Conservation (phyloP, 2,329 filamentous ascomycete species). For the Plectosphaerella cucumerina region DNA sequence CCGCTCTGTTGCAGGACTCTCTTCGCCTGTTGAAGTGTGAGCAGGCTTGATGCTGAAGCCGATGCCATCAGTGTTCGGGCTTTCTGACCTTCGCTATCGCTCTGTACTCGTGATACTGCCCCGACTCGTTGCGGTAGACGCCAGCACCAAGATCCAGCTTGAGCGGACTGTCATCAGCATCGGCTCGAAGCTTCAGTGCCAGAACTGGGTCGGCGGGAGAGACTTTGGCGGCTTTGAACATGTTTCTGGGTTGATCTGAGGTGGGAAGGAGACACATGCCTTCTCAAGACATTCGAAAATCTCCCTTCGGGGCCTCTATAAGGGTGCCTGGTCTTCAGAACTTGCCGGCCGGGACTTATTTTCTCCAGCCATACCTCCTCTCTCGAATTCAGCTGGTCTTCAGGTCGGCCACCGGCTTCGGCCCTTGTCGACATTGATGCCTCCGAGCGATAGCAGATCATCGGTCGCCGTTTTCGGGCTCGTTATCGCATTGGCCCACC, state of each 20-base stretch:
- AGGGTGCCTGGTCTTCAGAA: background rate
- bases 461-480: too few species aligned
- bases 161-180: background rate
- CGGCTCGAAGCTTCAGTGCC: background rate
- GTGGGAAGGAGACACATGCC: background rate
- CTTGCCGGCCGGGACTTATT: too few species aligned
- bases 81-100: background rate
- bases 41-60: background rate
- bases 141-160: slow-evolving; percentile 4
- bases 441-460: too few species aligned
- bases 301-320: too few species aligned
- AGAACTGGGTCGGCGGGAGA: background rate
- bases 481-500: too few species aligned
- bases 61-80: background rate
- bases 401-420: too few species aligned
- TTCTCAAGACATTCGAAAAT: too few species aligned
- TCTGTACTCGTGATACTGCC: background rate
- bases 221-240: background rate
- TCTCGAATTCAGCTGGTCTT: too few species aligned
- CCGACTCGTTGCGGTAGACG: slow-evolving; percentile 2
- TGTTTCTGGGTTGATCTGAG: background rate
- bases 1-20: background rate
- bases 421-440: too few species aligned
- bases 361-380: too few species aligned
- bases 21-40: background rate